Base-by-base conservation (phyloP, 1,284 basidiomycete species). In the Salmacisia buchloeana region DNA sequence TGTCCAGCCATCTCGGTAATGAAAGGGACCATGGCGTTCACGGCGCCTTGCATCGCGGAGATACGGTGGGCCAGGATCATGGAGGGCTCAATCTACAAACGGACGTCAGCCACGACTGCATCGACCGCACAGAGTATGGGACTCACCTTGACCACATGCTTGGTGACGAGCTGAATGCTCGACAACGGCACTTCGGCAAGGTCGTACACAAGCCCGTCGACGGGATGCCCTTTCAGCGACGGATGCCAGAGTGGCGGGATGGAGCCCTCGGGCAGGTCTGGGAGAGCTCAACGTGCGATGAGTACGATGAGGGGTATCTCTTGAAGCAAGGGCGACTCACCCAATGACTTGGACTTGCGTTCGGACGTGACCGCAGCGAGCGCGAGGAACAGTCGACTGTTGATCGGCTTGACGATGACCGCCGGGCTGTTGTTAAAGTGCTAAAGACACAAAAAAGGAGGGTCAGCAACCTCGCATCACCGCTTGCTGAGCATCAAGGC, bases 101-200 rank as follows among this genome's bases (percentile, higher is more conserved):
- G 23, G 23, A 25, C 23, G n/a, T 52, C 7, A 23, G 21, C 7
- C n/a, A 23, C 35, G 35, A 38, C 7, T 7, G 9, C 9, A 38
- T 7, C 35, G 35, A 9, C 12, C 6, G 52, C 12, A 56, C 25
- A 25, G 21, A 15, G 21, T 23, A 7, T 21, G 25, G 35, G 18
- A 23, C 63, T 41, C 41, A 73, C 58, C 85, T 94, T 94, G 69
- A 93, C 79, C 3, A 81, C 82, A 39, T 84, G 83, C 61, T 85
- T 85, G 4, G 91, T 89, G 2, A 97, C 86, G 61, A 94, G 82
- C 7, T 85, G 83, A 59, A 99, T 87, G 68, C 88, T 91, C n/a
- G 84, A 85, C 45, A 90, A 75, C 0, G 89, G 85, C 7, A 97
- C 85, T 3, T 84, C 81, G 1, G 82, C 81, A 3, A 92, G 76